A percentile compares a stretch with the other conserved stretches of the same genome.
These are phyloP conservation scores for Ganoderma resinaceum DNA, from an alignment of 1,284 basidiomycete species.

Conservation along the genomic window DNA sequence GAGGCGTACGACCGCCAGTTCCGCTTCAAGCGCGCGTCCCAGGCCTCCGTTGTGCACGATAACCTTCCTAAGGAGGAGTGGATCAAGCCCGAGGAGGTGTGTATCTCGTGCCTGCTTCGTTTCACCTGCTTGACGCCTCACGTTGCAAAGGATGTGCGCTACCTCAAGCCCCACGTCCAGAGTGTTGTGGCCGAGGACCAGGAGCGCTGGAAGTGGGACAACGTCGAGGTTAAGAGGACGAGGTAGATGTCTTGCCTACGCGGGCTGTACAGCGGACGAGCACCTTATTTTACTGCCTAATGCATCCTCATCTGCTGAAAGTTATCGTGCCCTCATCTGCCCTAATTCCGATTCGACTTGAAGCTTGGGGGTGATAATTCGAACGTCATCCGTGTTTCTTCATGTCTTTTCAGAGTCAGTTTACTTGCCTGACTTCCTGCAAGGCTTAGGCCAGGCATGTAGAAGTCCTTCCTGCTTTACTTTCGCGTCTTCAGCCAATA, in stretches of 20 bases:
- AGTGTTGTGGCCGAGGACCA: constrained; percentile 80
- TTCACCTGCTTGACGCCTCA: constrained; percentile 4
- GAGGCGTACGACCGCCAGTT: constrained; percentile 92
- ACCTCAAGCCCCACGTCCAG: constrained; percentile 85
- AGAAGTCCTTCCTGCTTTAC: neutral
- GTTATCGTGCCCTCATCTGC: neutral
- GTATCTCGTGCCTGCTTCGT: constrained; percentile 31
- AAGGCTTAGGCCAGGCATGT: neutral
- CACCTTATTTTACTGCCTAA: constrained; percentile 17
- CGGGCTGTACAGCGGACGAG: constrained; percentile 18
- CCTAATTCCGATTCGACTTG: neutral
- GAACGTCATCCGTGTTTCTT: neutral
- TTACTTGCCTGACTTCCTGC: neutral
- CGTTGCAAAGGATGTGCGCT: constrained; percentile 81
- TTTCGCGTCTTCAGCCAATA: neutral
- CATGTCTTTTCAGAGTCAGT: neutral
- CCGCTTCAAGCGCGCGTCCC: constrained; percentile 88
- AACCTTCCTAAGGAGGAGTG: constrained; percentile 89
- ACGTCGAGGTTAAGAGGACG: constrained; percentile 63
- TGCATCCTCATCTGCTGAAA: constrained; percentile 18
- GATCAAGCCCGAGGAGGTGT: constrained; percentile 81
- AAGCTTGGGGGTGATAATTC: neutral
- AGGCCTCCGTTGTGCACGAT: constrained; percentile 83
- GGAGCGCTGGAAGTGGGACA: constrained; percentile 90
- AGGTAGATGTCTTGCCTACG: constrained; percentile 47